Base-by-base conservation (phyloP, 768 basidiomycete species). In the Rhizopogon vesiculosus region DNA sequence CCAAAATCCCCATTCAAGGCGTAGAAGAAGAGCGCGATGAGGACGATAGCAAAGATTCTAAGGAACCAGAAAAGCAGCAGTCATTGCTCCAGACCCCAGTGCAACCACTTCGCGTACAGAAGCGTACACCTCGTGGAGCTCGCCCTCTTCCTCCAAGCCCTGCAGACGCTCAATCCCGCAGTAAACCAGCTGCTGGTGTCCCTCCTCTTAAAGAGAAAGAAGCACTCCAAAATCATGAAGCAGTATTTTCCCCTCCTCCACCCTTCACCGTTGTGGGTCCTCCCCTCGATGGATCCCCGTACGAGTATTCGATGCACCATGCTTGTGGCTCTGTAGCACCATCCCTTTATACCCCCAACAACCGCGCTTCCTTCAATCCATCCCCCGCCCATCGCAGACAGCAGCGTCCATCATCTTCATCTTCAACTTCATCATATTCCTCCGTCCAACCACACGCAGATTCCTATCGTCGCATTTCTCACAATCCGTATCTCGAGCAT, bases 271-370 rank as follows among this genome's bases (percentile, higher is more conserved):
- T 70, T 67, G 51, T 44, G 9, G 22, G 72, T 4, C 78, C 75
- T 3, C 68, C 74, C 13, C 60, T 70, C 0, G 74, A 55, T 28
- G 78, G 76, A 0, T 71, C 70, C 0, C 64, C 71, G 10, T 75
- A 74, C 50, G 67, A 68, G 25, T 66, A 64, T 29, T 60, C 35
- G 4, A 43, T 54, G 25, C 42, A n/a, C n/a, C 57, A 69, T 53
- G 63, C 57, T 12, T 51, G 28, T 48, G 53, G 64, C 55, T 66
- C 72, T 0, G 51, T 50, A 22, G 46, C 64, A 1, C 54, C 66
- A 19, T 61, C 67, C 18, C 53, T 61, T n/a, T 62, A 64, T 55
- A 54, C 64, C 64, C 38, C 64, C 59, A 12, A 62, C 46, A 55
- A 25, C 25, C 25, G 60, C 56, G 3, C 69, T 49, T 28, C 70